Evolutionary conservation across 108 stramenopile genomes (phyloP).

Genomic region (Nitzschia putrida): DNA sequence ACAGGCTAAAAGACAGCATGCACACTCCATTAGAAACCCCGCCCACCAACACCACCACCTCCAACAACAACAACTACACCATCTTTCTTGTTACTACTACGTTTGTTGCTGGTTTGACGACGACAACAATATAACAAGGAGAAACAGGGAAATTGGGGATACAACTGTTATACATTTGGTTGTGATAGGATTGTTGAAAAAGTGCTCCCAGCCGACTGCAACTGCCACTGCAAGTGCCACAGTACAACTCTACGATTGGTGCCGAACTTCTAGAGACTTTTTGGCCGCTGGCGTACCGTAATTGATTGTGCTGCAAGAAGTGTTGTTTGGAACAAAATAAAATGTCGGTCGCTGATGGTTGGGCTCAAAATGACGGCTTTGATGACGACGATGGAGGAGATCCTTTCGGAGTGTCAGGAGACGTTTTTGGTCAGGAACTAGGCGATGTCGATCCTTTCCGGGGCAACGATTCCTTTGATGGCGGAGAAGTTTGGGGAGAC

Average conservation of each 20-base stretch:
- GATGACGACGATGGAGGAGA: neutral
- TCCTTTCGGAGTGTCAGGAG: conserved; percentile 24
- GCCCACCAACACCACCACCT: neutral
- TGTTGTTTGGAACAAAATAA: neutral
- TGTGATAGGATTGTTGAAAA: neutral
- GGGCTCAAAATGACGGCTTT: conserved; percentile 15
- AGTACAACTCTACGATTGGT: neutral
- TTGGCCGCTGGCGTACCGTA: too few species aligned
- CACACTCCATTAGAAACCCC: too few species aligned
- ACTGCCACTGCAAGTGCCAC: neutral
- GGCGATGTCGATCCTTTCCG: conserved; percentile 21
- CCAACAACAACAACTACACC: neutral
- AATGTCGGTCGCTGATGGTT: neutral
- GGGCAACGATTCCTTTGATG: conserved; percentile 30
- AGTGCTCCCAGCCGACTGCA: neutral
- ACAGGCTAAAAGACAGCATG: neutral
- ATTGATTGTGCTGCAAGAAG: too few species aligned
- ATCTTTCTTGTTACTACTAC: neutral
- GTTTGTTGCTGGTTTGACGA: neutral
- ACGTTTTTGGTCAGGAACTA: conserved; percentile 21
- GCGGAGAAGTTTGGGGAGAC: conserved; percentile 14
- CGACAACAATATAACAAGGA: too few species aligned
- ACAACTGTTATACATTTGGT: neutral
- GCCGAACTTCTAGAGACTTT: neutral
- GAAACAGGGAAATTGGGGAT: too few species aligned